Evolutionary conservation across 768 basidiomycete species (phyloP), one percentile per base, ranked within the genome.

Genomic region (Dendrothele bispora): DNA sequence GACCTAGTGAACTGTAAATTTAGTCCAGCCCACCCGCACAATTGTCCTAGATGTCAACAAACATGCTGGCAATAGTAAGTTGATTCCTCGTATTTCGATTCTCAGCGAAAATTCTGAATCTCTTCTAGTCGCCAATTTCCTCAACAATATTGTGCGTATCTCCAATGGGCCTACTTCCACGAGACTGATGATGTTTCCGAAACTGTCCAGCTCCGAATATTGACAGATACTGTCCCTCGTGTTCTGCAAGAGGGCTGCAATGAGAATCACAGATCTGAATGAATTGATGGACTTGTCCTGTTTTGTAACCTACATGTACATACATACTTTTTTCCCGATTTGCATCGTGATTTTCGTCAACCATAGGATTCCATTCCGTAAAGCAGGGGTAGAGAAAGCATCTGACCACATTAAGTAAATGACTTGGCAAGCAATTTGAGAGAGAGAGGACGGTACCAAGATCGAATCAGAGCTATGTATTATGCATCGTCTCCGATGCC

Each of bases 1-100:
- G 74, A 79, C 55, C 66, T 79, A 46, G 65, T 66, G 32, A 75
- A 66, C 50, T 86, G 84, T 69, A 83, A 76, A 66, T 85, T 86
- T 57, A 86, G 84, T 56, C 73, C 75, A 6, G 66, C 56, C 27
- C 84, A 86, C 60, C 70, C 83, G 29, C 58, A 41, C 34, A 59
- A 65, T 29, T 86, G 84, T 60, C 79, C 80, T 28, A 54, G 63
- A 36, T 86, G 84, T 58, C 71, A 65, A 52, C 62, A 73, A 51
- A 74, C 72, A 48, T 86, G 84, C 61, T 85, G 84, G 82, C 84
- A 86, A 63, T 85, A 86, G 84, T 86, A 63, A 56, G 84, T 69
- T 14, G 18, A 22, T 18, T 11, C 18, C 30, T 32, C 29, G 12
- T 10, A 35, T 37, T 50, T 68, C 39, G 61, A 39, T 28, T 38